Evolutionary conservation across 768 basidiomycete species (phyloP).

Genomic region (Calocybe cyanea): DNA sequence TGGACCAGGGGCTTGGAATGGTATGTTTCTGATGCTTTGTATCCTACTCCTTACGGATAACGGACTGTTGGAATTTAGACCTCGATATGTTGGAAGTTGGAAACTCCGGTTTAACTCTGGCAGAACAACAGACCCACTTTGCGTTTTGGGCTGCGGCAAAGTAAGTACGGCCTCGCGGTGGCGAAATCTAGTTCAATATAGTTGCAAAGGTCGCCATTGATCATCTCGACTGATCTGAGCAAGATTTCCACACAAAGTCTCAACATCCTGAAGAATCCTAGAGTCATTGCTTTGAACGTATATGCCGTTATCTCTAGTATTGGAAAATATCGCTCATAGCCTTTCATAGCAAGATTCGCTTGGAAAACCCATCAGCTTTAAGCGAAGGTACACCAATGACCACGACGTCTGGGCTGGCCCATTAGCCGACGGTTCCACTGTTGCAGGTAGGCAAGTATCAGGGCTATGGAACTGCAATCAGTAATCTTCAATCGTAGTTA

Average conservation of each 20-base stretch:
- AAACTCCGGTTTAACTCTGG: constrained; percentile 36
- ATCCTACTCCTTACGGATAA: constrained; percentile 11
- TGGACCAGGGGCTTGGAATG: constrained; percentile 41
- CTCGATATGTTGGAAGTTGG: constrained; percentile 54
- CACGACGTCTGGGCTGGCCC: constrained; percentile 47
- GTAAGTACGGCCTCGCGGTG: constrained; percentile 15
- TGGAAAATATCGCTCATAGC: not conserved
- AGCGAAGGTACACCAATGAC: constrained; percentile 45
- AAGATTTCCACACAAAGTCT: constrained; percentile 29
- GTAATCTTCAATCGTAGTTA: constrained; percentile 24
- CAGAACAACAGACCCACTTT: constrained; percentile 45
- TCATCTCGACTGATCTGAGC: constrained; percentile 42
- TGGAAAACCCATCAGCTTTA: constrained; percentile 41
- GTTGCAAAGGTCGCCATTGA: constrained; percentile 32
- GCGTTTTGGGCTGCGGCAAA: constrained; percentile 53
- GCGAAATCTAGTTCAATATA: not conserved
- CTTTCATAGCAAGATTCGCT: constrained; percentile 38
- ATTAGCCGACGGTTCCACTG: constrained; percentile 43
- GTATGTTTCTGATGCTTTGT: constrained; percentile 15
- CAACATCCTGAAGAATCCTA: constrained; percentile 35
- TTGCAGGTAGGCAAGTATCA: constrained; percentile 30
- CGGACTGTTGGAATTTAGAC: constrained; percentile 25
- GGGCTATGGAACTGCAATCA: not conserved
- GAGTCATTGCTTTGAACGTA: constrained; percentile 43
- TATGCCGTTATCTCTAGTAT: constrained; percentile 6